Conservation (phyloP, 257 asterid genomes). For the Rubia yunnanensis region DNA sequence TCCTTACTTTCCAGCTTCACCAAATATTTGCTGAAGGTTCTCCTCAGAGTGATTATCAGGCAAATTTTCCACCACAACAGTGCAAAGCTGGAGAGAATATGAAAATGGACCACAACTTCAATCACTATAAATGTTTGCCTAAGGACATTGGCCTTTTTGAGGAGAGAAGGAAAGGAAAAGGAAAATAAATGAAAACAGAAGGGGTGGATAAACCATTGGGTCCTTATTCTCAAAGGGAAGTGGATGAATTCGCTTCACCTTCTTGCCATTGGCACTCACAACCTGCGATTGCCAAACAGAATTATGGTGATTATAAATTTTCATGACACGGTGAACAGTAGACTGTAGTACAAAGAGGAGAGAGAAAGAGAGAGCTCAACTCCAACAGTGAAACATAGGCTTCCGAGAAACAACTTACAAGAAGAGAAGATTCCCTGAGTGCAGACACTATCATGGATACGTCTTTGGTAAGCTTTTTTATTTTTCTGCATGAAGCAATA, state of each 20-base stretch:
- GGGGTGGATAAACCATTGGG: constrained; percentile 48
- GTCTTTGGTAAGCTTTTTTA: constrained; percentile 82
- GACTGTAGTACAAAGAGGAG: background rate
- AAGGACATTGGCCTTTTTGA: background rate
- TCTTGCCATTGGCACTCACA: constrained; percentile 67
- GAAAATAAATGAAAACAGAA: background rate
- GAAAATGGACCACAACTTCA: background rate
- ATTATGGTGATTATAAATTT: background rate
- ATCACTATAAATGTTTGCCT: background rate
- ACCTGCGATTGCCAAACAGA: constrained; percentile 46
- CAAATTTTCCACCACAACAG: constrained; percentile 90
- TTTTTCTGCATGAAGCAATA: constrained; percentile 70
- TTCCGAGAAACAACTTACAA: constrained; percentile 41
- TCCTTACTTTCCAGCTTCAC: constrained; percentile 83
- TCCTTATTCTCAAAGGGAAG: constrained; percentile 63
- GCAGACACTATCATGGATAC: constrained; percentile 57
- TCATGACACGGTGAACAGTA: background rate
- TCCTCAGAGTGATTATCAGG: constrained; percentile 92
- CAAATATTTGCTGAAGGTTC: constrained; percentile 69
- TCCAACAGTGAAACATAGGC: constrained; percentile 2
- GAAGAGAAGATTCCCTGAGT: constrained; percentile 63
- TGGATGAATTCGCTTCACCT: constrained; percentile 79
- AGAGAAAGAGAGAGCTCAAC: background rate
- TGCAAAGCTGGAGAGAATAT: constrained; percentile 53
- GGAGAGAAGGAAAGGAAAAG: background rate